Evolutionary conservation across 2,329 filamentous ascomycete species (phyloP).

Genomic region (Alternaria sp.): DNA sequence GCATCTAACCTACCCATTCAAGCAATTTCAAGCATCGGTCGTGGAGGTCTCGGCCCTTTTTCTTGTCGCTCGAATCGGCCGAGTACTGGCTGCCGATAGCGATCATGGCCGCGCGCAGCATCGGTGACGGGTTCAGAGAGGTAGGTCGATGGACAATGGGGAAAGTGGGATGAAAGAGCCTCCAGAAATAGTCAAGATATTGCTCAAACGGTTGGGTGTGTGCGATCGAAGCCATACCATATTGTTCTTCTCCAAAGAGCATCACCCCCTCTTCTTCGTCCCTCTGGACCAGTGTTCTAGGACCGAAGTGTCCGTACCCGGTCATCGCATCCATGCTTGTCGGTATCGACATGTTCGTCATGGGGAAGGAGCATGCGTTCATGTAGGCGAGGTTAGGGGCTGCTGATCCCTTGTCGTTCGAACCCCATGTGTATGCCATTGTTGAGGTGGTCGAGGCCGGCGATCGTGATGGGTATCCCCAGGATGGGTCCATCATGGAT

Average conservation of each 20-base stretch:
- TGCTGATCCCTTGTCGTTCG: slow-evolving; percentile 37
- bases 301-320: slow-evolving; percentile 34
- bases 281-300: slow-evolving; percentile 43
- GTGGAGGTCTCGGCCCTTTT: slow-evolving; percentile 49
- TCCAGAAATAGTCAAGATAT: slow-evolving; percentile 56
- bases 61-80: slow-evolving; percentile 41
- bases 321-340: slow-evolving; percentile 30
- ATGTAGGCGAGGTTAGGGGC: slow-evolving; percentile 33
- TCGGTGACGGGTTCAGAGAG: slow-evolving; percentile 49
- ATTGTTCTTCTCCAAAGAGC: slow-evolving; percentile 46
- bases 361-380: slow-evolving; percentile 30
- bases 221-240: slow-evolving; percentile 47
- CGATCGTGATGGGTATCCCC: slow-evolving; percentile 41
- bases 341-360: slow-evolving; percentile 29
- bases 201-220: slow-evolving; percentile 45
- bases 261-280: slow-evolving; percentile 45
- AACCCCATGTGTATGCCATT: slow-evolving; percentile 40
- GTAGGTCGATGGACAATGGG: slow-evolving; percentile 53
- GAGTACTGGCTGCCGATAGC: slow-evolving; percentile 53
- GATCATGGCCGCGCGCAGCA: slow-evolving; percentile 55
- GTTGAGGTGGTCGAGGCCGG: slow-evolving; percentile 45
- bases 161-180: slow-evolving; percentile 53
- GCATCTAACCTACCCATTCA: slow-evolving; percentile 32
- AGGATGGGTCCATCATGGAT: slow-evolving; percentile 41
- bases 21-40: slow-evolving; percentile 52